These are phyloP conservation scores for Xylaria sp. DNA, from an alignment of 2,329 filamentous ascomycete species.

Conservation along the genomic window DNA sequence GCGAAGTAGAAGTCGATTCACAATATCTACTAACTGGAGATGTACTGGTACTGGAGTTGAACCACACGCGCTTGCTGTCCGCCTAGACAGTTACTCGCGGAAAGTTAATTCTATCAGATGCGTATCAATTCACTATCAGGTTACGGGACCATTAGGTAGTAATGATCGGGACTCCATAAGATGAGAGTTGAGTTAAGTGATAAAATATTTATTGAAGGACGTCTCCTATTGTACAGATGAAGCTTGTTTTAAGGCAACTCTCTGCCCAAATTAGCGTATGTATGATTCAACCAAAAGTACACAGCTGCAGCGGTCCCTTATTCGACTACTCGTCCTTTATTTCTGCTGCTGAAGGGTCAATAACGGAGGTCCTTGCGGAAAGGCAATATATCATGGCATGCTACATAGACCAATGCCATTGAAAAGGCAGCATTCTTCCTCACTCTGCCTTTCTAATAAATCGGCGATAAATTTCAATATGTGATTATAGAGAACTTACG, in stretches of 20 bases:
- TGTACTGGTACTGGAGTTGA: background rate
- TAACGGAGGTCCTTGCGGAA: background rate
- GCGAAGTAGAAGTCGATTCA: background rate
- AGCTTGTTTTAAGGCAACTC: background rate
- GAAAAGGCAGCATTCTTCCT: too few relatives aligned
- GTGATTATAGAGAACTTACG: constrained; percentile 37
- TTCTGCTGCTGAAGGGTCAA: constrained; percentile 23
- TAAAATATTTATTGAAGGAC: background rate
- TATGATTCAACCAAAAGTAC: background rate
- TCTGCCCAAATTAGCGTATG: too few relatives aligned
- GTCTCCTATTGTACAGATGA: background rate
- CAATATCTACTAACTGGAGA: background rate
- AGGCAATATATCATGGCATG: background rate
- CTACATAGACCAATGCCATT: background rate
- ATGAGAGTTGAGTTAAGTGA: background rate
- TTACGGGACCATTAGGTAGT: background rate
- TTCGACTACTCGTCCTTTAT: constrained; percentile 4
- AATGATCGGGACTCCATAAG: background rate
- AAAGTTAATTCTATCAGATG: background rate
- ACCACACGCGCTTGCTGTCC: too few relatives aligned
- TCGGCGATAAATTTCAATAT: background rate
- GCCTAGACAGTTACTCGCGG: too few relatives aligned
- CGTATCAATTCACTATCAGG: background rate
- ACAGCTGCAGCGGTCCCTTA: background rate
- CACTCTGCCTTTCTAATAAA: too few relatives aligned